Evolutionary conservation across 805 yeast genomes (phyloP).

Genomic region (Candida chauliodis): DNA sequence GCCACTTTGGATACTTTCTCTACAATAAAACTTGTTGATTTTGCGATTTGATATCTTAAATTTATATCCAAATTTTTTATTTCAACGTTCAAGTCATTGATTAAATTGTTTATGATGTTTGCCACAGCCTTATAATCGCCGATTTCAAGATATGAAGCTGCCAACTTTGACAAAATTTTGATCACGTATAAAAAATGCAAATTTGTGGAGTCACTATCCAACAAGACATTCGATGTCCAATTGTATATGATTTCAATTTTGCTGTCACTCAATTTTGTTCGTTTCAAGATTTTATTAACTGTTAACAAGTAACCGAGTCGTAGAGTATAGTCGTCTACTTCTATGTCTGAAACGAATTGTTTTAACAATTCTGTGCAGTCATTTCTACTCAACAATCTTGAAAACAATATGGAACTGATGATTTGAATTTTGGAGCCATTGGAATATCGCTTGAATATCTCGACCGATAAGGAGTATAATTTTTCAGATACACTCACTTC

Average conservation of each 20-base stretch:
- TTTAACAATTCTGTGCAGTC: conserved; percentile 33
- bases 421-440: conserved; percentile 57
- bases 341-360: conserved; percentile 15
- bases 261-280: conserved; percentile 1
- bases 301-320: conserved; percentile 40
- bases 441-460: conserved; percentile 24
- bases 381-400: conserved; percentile 50
- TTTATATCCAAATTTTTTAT: conserved; percentile 48
- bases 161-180: conserved; percentile 36
- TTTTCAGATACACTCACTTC: conserved; percentile 24
- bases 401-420: conserved; percentile 48
- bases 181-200: conserved; percentile 25
- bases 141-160: conserved; percentile 18
- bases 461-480: conserved; percentile 33
- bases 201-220: conserved; percentile 10
- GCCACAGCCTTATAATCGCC: conserved; percentile 42
- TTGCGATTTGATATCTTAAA: conserved; percentile 64
- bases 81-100: conserved; percentile 30
- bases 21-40: conserved; percentile 53
- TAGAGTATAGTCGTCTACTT: not conserved
- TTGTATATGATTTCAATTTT: conserved; percentile 14
- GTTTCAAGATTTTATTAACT: conserved; percentile 35
- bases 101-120: conserved; percentile 44
- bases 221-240: conserved; percentile 16
- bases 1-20: conserved; percentile 29